phyloP scores from a whole-genome alignment of 2,329 filamentous ascomycete genomes.

The Pseudopithomyces maydicus region DNA sequence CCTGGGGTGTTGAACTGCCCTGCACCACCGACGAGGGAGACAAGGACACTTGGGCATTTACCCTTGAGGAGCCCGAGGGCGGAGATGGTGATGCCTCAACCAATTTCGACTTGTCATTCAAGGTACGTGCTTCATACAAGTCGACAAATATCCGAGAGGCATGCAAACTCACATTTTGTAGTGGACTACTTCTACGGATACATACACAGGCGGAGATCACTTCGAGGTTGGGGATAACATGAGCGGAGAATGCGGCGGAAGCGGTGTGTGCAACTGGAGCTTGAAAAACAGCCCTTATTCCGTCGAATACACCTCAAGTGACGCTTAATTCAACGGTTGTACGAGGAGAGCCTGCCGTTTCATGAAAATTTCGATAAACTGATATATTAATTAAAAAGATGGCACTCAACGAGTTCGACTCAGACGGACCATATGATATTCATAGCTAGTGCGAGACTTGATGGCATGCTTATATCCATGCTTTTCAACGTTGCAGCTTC shows the following conservation, averaged over 20 bases:
- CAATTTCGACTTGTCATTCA: slow-evolving; percentile 13
- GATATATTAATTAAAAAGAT: too few relatives aligned
- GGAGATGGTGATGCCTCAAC: not conserved
- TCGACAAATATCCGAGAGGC: not conserved
- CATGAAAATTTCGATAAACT: too few relatives aligned
- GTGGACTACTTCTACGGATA: not conserved
- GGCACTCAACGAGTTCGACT: too few relatives aligned
- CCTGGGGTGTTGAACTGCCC: not conserved
- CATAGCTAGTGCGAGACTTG: too few relatives aligned
- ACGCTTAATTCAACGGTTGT: not conserved
- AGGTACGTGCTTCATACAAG: slow-evolving; percentile 1
- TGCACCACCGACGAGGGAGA: slow-evolving; percentile 7
- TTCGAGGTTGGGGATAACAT: slow-evolving; percentile 14
- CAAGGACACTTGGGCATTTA: slow-evolving; percentile 4
- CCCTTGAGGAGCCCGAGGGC: not conserved
- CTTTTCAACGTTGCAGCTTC: too few relatives aligned
- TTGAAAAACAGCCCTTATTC: not conserved
- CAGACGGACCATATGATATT: too few relatives aligned
- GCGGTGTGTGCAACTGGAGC: slow-evolving; percentile 3
- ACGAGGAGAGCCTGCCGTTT: too few relatives aligned
- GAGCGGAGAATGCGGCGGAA: slow-evolving; percentile 15
- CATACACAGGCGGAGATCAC: slow-evolving; percentile 6
- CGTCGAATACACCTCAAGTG: not conserved
- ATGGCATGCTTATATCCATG: too few relatives aligned
- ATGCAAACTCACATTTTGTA: not conserved